phyloP scores from a whole-genome alignment of 2,329 filamentous ascomycete genomes.

The Pyrenophora tritici-repentis region DNA sequence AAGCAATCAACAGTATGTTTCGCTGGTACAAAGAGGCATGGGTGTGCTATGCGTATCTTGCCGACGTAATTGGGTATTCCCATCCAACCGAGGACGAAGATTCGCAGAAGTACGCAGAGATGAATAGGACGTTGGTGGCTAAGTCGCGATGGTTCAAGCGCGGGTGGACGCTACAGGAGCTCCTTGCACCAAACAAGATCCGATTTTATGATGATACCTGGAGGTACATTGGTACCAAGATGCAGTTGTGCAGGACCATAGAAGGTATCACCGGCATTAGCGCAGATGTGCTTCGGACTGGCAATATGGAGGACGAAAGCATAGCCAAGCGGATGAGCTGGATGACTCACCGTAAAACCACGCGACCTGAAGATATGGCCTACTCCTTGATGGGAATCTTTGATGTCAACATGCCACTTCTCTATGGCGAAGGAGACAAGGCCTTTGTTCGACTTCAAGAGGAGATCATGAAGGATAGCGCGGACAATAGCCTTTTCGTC shows the following conservation, averaged over 20 bases:
- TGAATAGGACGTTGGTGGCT: not conserved
- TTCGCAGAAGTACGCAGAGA: not conserved
- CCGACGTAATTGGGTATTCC: not conserved
- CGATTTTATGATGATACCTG: not conserved
- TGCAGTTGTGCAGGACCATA: not conserved
- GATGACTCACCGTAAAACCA: not conserved
- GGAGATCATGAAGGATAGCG: slow-evolving; percentile 20
- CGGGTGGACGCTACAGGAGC: slow-evolving; percentile 2
- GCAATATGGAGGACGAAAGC: not conserved
- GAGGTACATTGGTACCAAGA: not conserved
- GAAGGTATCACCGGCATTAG: not conserved
- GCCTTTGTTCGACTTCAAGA: slow-evolving; percentile 30
- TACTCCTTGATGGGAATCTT: slow-evolving; percentile 1
- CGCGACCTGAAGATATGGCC: not conserved
- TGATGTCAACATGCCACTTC: slow-evolving; percentile 30
- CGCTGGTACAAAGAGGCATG: not conserved
- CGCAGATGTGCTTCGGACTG: not conserved
- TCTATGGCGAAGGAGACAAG: slow-evolving; percentile 38
- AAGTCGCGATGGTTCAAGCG: slow-evolving; percentile 1
- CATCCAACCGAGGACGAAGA: not conserved
- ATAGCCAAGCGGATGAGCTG: slow-evolving; percentile 1
- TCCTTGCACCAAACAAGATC: not conserved
- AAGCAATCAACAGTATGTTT: slow-evolving; percentile 9
- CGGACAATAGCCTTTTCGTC: slow-evolving; percentile 21
- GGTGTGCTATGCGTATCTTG: not conserved